Evolutionary conservation across 2,329 filamentous ascomycete genomes (phyloP).

Genomic region (Parasarocladium wereldwijsianum): DNA sequence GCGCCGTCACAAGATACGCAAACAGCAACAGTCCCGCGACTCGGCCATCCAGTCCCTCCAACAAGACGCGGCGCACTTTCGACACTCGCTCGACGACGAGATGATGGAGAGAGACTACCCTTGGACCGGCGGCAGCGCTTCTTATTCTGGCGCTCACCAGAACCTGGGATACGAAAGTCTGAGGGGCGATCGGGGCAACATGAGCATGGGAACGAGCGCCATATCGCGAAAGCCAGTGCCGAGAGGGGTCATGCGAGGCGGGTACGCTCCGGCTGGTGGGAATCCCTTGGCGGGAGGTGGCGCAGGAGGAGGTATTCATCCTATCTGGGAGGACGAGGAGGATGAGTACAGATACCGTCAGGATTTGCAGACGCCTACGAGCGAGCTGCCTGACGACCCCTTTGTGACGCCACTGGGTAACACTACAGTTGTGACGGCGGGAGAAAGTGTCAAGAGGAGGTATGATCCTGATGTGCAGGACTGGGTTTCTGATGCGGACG

Average conservation of each 20-base stretch:
- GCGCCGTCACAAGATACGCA: constrained; percentile 22
- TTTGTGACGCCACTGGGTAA: constrained; percentile 29
- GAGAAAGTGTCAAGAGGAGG: constrained; percentile 6
- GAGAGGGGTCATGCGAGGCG: constrained; percentile 14
- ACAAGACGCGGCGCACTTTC: constrained; percentile 32
- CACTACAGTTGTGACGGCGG: constrained; percentile 4
- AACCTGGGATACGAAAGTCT: constrained; percentile 37
- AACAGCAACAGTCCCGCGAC: constrained; percentile 22
- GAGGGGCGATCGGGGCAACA: constrained; percentile 14
- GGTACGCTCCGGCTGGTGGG: constrained; percentile 18
- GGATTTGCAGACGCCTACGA: constrained; percentile 19
- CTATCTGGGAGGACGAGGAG: constrained; percentile 44
- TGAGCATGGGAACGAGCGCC: constrained; percentile 7
- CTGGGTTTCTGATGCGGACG: constrained; percentile 43
- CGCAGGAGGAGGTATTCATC: constrained; percentile 27
- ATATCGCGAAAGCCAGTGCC: constrained; percentile 18
- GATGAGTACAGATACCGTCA: constrained; percentile 23
- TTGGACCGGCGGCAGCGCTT: constrained; percentile 25
- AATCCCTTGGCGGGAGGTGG: constrained; percentile 10
- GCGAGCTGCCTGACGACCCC: constrained; percentile 27
- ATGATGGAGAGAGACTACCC: constrained; percentile 19
- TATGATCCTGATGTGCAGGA: constrained; percentile 39
- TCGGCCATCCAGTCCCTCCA: constrained; percentile 32
- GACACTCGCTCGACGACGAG: constrained; percentile 31
- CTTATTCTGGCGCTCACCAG: constrained; percentile 24